Percentiles rank a stretch among this genome's conserved stretches.
Evolutionary conservation across 176 grass and related monocot species (phyloP).

Genomic region (Rhynchospora tenuis): DNA sequence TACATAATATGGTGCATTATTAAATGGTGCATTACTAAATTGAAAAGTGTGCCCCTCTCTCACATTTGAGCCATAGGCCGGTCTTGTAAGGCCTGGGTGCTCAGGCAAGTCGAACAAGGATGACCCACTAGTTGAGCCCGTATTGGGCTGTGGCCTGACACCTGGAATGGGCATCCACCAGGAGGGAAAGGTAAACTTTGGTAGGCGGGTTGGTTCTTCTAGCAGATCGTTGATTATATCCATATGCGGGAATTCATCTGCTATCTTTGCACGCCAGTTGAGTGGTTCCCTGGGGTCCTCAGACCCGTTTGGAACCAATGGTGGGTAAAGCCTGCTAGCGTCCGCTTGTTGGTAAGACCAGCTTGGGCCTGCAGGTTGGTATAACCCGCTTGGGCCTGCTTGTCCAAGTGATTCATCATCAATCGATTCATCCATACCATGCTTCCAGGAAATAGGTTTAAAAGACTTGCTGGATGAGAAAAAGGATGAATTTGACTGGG

Average conservation of each 20-base stretch:
- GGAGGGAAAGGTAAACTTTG: background rate
- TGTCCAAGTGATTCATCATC: slow-evolving; percentile 8
- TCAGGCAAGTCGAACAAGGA: slow-evolving; percentile 33
- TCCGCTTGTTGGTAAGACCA: background rate
- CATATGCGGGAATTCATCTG: slow-evolving; percentile 85
- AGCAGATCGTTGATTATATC: slow-evolving; percentile 96
- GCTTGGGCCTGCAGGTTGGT: slow-evolving; percentile 1
- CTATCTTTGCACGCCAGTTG: slow-evolving; percentile 22
- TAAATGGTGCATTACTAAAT: slow-evolving; percentile 14
- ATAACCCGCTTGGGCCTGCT: background rate
- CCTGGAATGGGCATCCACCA: background rate
- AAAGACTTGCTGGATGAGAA: slow-evolving; percentile 22
- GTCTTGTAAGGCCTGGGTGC: slow-evolving; percentile 16
- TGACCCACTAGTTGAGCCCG: slow-evolving; percentile 34
- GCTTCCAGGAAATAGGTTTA: slow-evolving; percentile 3
- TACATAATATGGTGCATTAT: slow-evolving; percentile 31
- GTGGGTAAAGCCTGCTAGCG: slow-evolving; percentile 3
- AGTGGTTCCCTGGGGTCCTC: slow-evolving; percentile 4
- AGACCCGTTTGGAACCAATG: slow-evolving; percentile 5
- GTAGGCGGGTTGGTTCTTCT: slow-evolving; percentile 41
- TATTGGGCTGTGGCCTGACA: background rate
- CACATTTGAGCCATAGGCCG: slow-evolving; percentile 31
- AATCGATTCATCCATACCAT: background rate
- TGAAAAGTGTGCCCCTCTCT: slow-evolving; percentile 32
- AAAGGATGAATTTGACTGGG: slow-evolving; percentile 25